Conservation (phyloP, 495 filamentous ascomycete genomes). For the Neurospora pannonica region DNA sequence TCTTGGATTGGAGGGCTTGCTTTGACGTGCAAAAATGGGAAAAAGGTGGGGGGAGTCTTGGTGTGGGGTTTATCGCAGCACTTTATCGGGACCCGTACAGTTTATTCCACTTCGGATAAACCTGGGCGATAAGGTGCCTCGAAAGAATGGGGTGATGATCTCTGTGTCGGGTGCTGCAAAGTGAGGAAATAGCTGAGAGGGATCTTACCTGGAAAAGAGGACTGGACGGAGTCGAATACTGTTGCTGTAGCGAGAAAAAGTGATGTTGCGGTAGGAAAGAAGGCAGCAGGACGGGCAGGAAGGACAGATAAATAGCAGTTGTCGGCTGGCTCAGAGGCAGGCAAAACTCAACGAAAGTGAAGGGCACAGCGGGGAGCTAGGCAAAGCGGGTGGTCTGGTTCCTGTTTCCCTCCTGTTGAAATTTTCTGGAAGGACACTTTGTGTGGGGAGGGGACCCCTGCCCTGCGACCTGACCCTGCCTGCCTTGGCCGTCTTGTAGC, state of each 20-base stretch:
- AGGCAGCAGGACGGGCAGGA: background rate
- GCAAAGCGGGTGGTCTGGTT: background rate
- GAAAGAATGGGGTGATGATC: background rate
- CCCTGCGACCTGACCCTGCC: background rate
- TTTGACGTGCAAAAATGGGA: conserved; percentile 12
- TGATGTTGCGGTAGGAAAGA: background rate
- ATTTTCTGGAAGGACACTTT: conserved; percentile 20
- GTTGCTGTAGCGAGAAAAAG: background rate
- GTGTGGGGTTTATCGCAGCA: conserved; percentile 12
- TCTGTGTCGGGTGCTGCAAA: background rate
- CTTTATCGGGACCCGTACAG: background rate
- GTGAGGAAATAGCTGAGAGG: background rate
- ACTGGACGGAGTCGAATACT: background rate
- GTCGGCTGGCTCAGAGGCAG: background rate
- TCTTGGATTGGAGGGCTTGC: conserved; percentile 14
- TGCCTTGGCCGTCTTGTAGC: background rate
- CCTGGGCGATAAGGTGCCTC: background rate
- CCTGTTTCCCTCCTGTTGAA: conserved; percentile 13
- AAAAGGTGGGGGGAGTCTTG: conserved; percentile 15
- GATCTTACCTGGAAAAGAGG: background rate
- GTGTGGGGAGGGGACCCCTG: conserved; percentile 22
- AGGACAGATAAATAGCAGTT: background rate
- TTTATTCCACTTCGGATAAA: background rate
- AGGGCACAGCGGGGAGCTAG: background rate
- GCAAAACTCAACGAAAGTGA: background rate